Conservation (phyloP, 768 basidiomycete genomes). For the Boletus barrowsii region DNA sequence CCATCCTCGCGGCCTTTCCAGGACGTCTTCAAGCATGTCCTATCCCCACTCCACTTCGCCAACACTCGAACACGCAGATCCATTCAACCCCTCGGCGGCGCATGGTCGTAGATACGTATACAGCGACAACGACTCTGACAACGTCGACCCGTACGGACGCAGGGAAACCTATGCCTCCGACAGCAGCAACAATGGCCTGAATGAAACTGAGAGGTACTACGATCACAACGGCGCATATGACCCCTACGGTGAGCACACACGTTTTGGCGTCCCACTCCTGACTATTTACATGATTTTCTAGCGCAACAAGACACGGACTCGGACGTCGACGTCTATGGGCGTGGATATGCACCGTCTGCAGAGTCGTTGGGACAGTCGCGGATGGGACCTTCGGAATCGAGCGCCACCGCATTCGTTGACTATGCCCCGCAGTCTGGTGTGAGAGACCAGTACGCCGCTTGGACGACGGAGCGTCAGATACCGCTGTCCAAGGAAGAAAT, state of each 20-base stretch:
- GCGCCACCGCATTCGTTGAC: constrained; percentile 69
- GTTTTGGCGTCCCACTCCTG: constrained; percentile 5
- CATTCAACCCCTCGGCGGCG: constrained; percentile 48
- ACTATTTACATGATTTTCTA: constrained; percentile 26
- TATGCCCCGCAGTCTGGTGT: constrained; percentile 51
- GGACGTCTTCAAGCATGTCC: constrained; percentile 32
- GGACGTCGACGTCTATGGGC: constrained; percentile 70
- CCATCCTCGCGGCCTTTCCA: constrained; percentile 9
- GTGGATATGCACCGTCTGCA: constrained; percentile 65
- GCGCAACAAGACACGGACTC: constrained; percentile 84
- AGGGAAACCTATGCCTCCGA: constrained; percentile 72
- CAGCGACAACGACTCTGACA: constrained; percentile 77
- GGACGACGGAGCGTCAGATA: constrained; percentile 88
- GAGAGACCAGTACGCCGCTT: constrained; percentile 90
- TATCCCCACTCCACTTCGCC: constrained; percentile 58
- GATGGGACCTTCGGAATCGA: constrained; percentile 62
- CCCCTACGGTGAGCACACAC: constrained; percentile 48
- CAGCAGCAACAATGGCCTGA: constrained; percentile 55
- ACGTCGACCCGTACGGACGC: constrained; percentile 56
- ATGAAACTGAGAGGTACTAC: constrained; percentile 50
- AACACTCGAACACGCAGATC: constrained; percentile 63
- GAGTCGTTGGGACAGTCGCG: constrained; percentile 70
- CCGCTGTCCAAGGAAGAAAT: constrained; percentile 99
- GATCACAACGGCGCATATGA: constrained; percentile 65
- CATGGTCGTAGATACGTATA: constrained; percentile 45